Evolutionary conservation across 75 land plant species (phyloP).

Genomic region (Adiantum capillusveneris): DNA sequence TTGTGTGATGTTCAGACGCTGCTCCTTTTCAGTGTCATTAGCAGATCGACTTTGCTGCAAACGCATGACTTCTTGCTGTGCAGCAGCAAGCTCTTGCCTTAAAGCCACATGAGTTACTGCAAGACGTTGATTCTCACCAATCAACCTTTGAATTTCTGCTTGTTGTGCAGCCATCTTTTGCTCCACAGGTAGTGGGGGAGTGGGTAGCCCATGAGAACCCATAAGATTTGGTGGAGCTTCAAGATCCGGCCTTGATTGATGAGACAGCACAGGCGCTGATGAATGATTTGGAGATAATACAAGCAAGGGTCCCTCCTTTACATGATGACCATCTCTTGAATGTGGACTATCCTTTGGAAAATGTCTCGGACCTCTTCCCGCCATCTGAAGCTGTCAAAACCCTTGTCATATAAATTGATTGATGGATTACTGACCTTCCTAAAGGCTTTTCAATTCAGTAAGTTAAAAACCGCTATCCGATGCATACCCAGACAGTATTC

Average conservation of each 20-base stretch:
- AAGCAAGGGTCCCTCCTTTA: not conserved
- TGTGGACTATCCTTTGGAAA: not conserved
- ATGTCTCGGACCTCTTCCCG: not conserved
- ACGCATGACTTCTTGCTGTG: slow-evolving; percentile 46
- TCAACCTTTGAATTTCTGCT: slow-evolving; percentile 65
- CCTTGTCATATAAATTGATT: too few species aligned
- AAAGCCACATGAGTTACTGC: slow-evolving; percentile 76
- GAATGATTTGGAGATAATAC: too few species aligned
- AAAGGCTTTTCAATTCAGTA: too few species aligned
- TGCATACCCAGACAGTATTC: too few species aligned
- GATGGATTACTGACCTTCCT: too few species aligned
- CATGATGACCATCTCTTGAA: not conserved
- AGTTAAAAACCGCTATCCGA: too few species aligned
- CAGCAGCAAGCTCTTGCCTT: slow-evolving; percentile 57
- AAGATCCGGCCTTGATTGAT: not conserved
- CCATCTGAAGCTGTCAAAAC: slow-evolving; percentile 1
- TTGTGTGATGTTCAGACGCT: slow-evolving; percentile 59
- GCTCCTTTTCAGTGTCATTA: slow-evolving; percentile 54
- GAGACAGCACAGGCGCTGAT: too few species aligned
- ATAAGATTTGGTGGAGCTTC: not conserved
- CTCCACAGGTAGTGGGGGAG: slow-evolving; percentile 53
- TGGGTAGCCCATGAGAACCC: slow-evolving; percentile 11
- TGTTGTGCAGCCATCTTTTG: slow-evolving; percentile 73
- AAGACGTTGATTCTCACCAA: slow-evolving; percentile 67
- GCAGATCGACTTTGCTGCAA: slow-evolving; percentile 35